These are phyloP conservation scores for Macrolepiota fuliginosa DNA, from an alignment of 768 basidiomycete species.

Conservation along the genomic window DNA sequence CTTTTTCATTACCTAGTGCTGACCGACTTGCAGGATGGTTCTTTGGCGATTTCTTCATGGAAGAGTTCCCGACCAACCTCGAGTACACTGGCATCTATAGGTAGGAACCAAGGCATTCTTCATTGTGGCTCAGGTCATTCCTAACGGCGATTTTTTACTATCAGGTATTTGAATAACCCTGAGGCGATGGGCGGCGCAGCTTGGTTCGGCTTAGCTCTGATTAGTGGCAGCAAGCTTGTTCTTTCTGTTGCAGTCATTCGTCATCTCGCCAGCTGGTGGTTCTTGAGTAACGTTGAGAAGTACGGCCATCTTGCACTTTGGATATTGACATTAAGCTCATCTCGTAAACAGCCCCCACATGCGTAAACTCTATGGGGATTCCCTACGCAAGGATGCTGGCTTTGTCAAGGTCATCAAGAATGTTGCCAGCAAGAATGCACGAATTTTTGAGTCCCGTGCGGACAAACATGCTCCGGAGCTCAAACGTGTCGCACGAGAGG, in stretches of 20 bases:
- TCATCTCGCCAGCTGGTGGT: slow-evolving; percentile 94
- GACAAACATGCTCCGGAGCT: slow-evolving; percentile 84
- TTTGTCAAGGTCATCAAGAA: slow-evolving; percentile 98
- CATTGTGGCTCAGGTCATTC: not conserved
- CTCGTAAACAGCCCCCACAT: slow-evolving; percentile 81
- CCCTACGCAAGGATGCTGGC: slow-evolving; percentile 92
- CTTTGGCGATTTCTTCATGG: slow-evolving; percentile 96
- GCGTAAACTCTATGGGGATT: slow-evolving; percentile 92
- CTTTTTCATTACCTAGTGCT: not conserved
- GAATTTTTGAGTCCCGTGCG: slow-evolving; percentile 70
- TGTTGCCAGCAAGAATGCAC: slow-evolving; percentile 82
- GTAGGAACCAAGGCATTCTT: slow-evolving; percentile 29
- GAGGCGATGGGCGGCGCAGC: slow-evolving; percentile 95
- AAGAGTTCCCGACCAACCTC: slow-evolving; percentile 84
- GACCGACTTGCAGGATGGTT: slow-evolving; percentile 75
- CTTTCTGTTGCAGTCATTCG: slow-evolving; percentile 80
- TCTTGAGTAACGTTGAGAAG: slow-evolving; percentile 90
- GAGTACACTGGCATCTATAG: slow-evolving; percentile 98
- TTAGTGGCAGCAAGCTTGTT: slow-evolving; percentile 92
- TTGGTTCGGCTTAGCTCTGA: slow-evolving; percentile 89
- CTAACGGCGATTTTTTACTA: not conserved
- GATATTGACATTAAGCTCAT: slow-evolving; percentile 7
- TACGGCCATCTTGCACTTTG: slow-evolving; percentile 36
- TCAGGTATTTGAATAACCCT: slow-evolving; percentile 89
- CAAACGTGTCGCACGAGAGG: slow-evolving; percentile 76